phyloP scores from a whole-genome alignment of 768 basidiomycete genomes.

The Termitomyces sp. region DNA sequence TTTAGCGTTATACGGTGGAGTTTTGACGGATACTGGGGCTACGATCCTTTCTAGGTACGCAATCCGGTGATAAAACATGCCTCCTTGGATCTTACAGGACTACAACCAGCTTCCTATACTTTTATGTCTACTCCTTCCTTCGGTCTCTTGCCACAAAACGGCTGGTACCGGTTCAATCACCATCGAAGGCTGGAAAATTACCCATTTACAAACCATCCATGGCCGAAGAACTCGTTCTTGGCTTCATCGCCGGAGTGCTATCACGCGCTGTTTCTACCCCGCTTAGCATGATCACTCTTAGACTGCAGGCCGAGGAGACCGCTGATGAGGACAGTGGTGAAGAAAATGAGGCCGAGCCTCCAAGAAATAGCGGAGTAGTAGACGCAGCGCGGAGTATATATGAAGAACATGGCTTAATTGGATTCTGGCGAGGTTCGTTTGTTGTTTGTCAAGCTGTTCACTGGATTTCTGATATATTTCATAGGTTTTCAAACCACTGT shows the following conservation, averaged over 20 bases:
- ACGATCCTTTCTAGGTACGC: not conserved
- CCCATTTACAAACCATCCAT: not conserved
- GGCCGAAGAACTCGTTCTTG: not conserved
- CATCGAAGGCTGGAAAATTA: not conserved
- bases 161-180: not conserved
- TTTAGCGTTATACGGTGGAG: not conserved
- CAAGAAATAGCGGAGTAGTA: not conserved
- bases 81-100: not conserved
- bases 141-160: not conserved
- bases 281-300: not conserved
- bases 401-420: not conserved
- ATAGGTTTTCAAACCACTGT: not conserved
- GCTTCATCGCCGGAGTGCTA: not conserved
- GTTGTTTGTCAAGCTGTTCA: not conserved
- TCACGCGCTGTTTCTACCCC: not conserved
- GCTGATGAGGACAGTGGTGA: too few species aligned
- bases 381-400: not conserved
- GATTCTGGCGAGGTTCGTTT: constrained; percentile 1
- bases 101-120: not conserved
- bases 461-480: not conserved
- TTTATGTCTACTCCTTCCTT: not conserved
- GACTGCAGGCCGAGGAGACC: not conserved
- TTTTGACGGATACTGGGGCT: not conserved
- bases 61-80: not conserved
- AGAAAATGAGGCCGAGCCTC: not conserved